Base-by-base conservation (phyloP, 1,284 basidiomycete species). In the Sanghuangporus sanghuang region DNA sequence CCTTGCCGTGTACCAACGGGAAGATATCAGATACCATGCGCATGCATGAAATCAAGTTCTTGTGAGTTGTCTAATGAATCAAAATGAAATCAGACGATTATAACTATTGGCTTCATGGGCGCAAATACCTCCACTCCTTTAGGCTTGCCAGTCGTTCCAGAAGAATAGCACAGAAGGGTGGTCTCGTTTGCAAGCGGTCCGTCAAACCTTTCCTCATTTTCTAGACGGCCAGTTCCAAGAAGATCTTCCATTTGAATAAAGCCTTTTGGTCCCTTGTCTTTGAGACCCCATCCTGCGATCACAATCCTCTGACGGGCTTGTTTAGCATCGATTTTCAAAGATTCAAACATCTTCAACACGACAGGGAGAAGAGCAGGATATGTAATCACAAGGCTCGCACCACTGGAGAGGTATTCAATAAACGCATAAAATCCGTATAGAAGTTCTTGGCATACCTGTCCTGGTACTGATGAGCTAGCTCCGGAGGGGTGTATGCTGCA, bases 151-250 rank as follows among this genome's bases (percentile, higher is more conserved):
- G 85, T 86, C 6, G 86, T 90, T 6, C 87, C 86, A 62, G 85
- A 87, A 21, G 78, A 80, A 70, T 90, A 90, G 68, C 87, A 91
- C 42, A 92, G 72, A 67, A 85, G 85, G 1, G 77, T 74, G 0
- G 86, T 87, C 67, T 85, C 80, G 49, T 85, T 69, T 0, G 82
- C 74, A 21, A 75, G 70, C 0, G 75, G 68, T 0, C 79, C 81
- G 18, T 84, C 79, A 63, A 86, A 84, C 57, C 68, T 74, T 63
- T 83, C 83, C 68, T 85, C 83, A 7, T 71, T 68, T 7, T 69
- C 64, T n/a, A 86, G 71, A 14, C 72, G 71, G 1, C 85, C 85
- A 1, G 74, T 69, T 0, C 71, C 70, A 4, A 87, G 69, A 14
- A 87, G 71, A 40, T 81, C 75, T 2, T 78, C 74, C 27, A 84